Conservation (phyloP, 202 grass and related monocot species). For the Thinopyrum obtusiflorum region DNA sequence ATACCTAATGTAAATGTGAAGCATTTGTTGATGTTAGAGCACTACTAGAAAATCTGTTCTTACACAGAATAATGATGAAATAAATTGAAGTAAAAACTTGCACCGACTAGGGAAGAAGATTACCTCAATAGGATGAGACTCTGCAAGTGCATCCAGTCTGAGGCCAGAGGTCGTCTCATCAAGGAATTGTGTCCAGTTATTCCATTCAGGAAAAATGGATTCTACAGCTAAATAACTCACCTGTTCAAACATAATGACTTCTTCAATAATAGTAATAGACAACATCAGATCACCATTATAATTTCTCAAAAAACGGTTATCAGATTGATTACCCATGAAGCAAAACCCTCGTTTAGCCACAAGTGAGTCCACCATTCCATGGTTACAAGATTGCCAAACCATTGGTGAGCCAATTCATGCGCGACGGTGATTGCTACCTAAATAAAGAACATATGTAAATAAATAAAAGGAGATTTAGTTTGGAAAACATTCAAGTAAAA, state of each 20-base stretch:
- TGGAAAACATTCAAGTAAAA: slow-evolving; percentile 5
- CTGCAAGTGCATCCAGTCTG: slow-evolving; percentile 65
- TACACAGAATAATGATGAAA: background rate
- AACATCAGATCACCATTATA: background rate
- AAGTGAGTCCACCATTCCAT: slow-evolving; percentile 99
- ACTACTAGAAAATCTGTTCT: slow-evolving; percentile 11
- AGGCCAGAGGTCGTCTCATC: slow-evolving; percentile 69
- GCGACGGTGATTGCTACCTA: slow-evolving; percentile 88
- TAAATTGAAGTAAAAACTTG: background rate
- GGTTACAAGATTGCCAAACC: slow-evolving; percentile 98
- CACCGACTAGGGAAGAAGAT: slow-evolving; percentile 21
- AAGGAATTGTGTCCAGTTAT: slow-evolving; percentile 91
- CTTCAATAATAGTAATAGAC: background rate
- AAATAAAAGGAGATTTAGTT: slow-evolving; percentile 17
- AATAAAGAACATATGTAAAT: slow-evolving; percentile 28
- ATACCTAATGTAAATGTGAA: background rate
- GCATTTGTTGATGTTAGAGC: background rate
- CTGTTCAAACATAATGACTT: slow-evolving; percentile 35
- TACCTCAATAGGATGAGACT: slow-evolving; percentile 99
- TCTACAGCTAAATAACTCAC: slow-evolving; percentile 80
- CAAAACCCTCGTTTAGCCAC: slow-evolving; percentile 98
- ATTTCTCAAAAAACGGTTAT: background rate
- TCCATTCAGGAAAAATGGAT: slow-evolving; percentile 81
- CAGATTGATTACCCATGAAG: slow-evolving; percentile 69
- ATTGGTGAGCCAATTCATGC: slow-evolving; percentile 95